Evolutionary conservation across 176 grass and related monocot genomes (phyloP).

Genomic region (Miscanthus lutarioriparius): DNA sequence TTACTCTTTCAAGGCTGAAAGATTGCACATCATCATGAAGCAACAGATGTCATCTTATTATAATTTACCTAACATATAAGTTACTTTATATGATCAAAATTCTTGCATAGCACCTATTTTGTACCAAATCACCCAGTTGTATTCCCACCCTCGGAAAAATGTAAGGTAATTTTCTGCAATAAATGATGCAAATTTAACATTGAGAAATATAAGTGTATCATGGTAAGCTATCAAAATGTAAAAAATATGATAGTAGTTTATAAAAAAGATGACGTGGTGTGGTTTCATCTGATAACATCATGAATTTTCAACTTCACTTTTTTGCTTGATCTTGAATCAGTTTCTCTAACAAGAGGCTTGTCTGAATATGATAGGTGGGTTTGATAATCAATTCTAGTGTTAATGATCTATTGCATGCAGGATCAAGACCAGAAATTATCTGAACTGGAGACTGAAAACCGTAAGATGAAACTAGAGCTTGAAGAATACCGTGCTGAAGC

Average conservation of each 20-base stretch:
- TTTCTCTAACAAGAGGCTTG: constrained; percentile 2
- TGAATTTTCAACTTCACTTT: constrained; percentile 1
- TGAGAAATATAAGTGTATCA: neutral
- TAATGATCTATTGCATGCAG: constrained; percentile 47
- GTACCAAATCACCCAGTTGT: neutral
- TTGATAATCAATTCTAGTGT: constrained; percentile 7
- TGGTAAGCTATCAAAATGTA: constrained; percentile 16
- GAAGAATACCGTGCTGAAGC: constrained; percentile 95
- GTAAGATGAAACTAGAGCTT: constrained; percentile 99
- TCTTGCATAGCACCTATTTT: neutral
- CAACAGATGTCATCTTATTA: neutral
- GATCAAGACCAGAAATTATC: constrained; percentile 97
- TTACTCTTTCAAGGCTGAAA: constrained; percentile 14
- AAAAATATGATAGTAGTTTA: constrained; percentile 16
- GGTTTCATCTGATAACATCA: constrained; percentile 19
- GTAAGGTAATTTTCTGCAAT: neutral
- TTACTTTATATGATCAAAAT: neutral
- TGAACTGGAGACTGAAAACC: constrained; percentile 94
- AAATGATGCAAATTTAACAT: neutral
- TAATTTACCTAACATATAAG: neutral
- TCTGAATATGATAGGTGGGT: constrained; percentile 4
- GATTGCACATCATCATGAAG: constrained; percentile 18
- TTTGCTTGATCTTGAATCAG: constrained; percentile 11
- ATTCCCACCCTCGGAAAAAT: neutral
- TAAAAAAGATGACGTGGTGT: neutral